phyloP scores from a whole-genome alignment of 1,284 basidiomycete genomes.

The Phellopilus nigrolimitatus region DNA sequence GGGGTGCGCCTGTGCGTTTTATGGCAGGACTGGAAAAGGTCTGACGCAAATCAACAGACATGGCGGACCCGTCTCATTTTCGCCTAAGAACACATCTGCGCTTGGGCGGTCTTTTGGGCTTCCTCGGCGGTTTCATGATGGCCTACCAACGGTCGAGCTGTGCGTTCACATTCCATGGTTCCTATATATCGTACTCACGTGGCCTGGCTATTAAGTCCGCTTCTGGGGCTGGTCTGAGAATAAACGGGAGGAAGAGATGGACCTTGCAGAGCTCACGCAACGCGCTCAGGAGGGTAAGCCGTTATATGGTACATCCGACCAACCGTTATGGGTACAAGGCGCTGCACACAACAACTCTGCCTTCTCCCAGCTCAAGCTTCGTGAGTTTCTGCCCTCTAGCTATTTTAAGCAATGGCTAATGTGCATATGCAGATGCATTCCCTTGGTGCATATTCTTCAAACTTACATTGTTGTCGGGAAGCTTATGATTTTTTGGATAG shows the following conservation, averaged over 20 bases:
- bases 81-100: slow-evolving; percentile 36
- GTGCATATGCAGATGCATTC: slow-evolving; percentile 51
- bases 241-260: slow-evolving; percentile 71
- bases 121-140: slow-evolving; percentile 87
- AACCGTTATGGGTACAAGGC: slow-evolving; percentile 86
- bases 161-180: slow-evolving; percentile 38
- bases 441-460: slow-evolving; percentile 50
- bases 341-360: slow-evolving; percentile 87
- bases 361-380: slow-evolving; percentile 89
- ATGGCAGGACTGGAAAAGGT: slow-evolving; percentile 1
- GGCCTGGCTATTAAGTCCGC: slow-evolving; percentile 55
- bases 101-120: slow-evolving; percentile 55
- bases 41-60: slow-evolving; percentile 31
- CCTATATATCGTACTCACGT: slow-evolving; percentile 8
- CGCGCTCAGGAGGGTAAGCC: slow-evolving; percentile 72
- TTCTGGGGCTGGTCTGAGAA: slow-evolving; percentile 99
- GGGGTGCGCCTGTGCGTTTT: slow-evolving; percentile 49
- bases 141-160: slow-evolving; percentile 90
- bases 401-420: background rate
- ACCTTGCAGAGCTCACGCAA: slow-evolving; percentile 72
- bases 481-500: slow-evolving; percentile 34
- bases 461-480: background rate
- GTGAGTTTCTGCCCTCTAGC: slow-evolving; percentile 46
- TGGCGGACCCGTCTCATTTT: slow-evolving; percentile 38
- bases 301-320: slow-evolving; percentile 77